phyloP scores from a whole-genome alignment of 441 rosid genomes.

The Arabidopsis lyrata region DNA sequence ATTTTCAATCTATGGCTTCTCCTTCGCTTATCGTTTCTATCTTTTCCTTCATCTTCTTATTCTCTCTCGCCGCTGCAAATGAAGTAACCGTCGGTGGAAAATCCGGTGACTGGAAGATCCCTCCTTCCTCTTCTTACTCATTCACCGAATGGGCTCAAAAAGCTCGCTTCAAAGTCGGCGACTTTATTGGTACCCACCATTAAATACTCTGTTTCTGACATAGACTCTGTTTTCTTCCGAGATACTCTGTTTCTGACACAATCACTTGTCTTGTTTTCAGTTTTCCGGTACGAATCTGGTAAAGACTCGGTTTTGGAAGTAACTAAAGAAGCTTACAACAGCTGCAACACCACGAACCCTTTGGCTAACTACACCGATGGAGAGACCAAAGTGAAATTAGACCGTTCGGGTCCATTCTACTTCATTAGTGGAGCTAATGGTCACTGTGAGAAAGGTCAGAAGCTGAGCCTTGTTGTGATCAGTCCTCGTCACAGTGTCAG shows the following conservation, averaged over 20 bases:
- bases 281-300: conserved; percentile 67
- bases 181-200: conserved; percentile 63
- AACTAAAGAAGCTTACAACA: conserved; percentile 46
- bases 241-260: conserved; percentile 28
- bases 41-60: conserved; percentile 25
- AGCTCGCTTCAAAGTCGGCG: conserved; percentile 76
- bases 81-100: conserved; percentile 46
- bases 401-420: conserved; percentile 55
- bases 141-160: conserved; percentile 78
- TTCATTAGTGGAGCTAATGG: conserved; percentile 64
- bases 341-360: conserved; percentile 53
- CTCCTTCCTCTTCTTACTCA: conserved; percentile 57
- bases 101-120: conserved; percentile 40
- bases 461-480: conserved; percentile 47
- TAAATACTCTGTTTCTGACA: not conserved
- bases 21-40: conserved; percentile 19
- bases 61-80: conserved; percentile 37
- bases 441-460: conserved; percentile 61
- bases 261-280: conserved; percentile 42
- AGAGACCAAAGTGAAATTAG: conserved; percentile 50
- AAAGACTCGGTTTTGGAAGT: conserved; percentile 69
- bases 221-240: conserved; percentile 11
- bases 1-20: conserved; percentile 31
- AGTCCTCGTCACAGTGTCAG: conserved; percentile 28
- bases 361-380: conserved; percentile 52